These are phyloP conservation scores for Nyctanthes arbortristis DNA, from an alignment of 257 asterid species.

Conservation along the genomic window DNA sequence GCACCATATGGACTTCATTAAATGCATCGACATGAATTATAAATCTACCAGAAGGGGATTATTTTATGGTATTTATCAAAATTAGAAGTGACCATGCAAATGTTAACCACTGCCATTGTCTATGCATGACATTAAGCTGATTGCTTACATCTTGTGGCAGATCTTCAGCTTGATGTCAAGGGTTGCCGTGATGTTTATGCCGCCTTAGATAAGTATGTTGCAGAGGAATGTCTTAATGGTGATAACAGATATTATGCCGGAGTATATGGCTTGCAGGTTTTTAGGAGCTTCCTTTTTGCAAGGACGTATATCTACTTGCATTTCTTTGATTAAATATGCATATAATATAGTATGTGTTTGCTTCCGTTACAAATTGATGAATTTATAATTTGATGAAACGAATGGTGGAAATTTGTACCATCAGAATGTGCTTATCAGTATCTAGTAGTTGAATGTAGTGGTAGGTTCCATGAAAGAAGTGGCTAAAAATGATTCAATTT, in stretches of 20 bases:
- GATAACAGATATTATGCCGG: slow-evolving; percentile 49
- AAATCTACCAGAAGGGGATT: slow-evolving; percentile 47
- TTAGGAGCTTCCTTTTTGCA: not conserved
- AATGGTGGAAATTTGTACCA: no score
- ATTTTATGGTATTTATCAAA: slow-evolving; percentile 40
- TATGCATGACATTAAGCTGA: not conserved
- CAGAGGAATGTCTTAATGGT: slow-evolving; percentile 44
- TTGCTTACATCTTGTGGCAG: slow-evolving; percentile 26
- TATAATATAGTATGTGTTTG: no score
- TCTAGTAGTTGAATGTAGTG: no score
- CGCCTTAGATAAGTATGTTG: slow-evolving; percentile 49
- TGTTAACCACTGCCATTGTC: not conserved
- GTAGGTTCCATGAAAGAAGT: no score
- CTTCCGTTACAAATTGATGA: no score
- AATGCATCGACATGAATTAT: slow-evolving; percentile 45
- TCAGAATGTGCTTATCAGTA: no score
- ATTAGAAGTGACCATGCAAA: not conserved
- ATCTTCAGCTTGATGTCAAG: slow-evolving; percentile 59
- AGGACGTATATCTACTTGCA: not conserved
- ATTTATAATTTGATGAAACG: no score
- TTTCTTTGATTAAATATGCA: not conserved
- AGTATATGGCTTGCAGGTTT: slow-evolving; percentile 50
- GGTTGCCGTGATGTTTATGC: slow-evolving; percentile 56
- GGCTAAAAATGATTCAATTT: no score
- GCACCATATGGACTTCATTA: slow-evolving; percentile 46